Conservation (phyloP, 1,139 yeast species). For the Casaregolazyma suthepensis region DNA sequence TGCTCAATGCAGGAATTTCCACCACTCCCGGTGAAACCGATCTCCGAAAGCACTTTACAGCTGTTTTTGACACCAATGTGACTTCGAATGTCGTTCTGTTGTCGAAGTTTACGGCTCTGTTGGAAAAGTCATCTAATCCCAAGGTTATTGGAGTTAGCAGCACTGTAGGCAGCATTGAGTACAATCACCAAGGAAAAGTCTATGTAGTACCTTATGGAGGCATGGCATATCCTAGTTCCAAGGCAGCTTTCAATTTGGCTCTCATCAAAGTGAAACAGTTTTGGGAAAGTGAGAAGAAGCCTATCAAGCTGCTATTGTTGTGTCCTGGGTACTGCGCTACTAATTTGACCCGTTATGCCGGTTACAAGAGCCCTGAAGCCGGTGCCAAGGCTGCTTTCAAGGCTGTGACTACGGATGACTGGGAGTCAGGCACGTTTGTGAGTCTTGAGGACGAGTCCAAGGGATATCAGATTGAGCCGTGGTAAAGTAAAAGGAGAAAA, state of each 20-base stretch:
- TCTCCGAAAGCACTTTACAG: conserved; percentile 16
- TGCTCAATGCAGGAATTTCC: conserved; percentile 20
- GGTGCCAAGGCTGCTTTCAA: conserved; percentile 7
- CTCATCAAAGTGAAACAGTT: background rate
- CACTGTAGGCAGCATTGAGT: background rate
- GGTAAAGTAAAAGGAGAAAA: background rate
- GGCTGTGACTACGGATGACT: conserved; percentile 5
- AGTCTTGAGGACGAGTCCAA: conserved; percentile 1
- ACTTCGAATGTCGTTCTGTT: background rate
- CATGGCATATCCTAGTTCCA: conserved; percentile 1
- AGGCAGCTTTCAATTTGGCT: conserved; percentile 7
- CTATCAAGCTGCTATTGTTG: background rate
- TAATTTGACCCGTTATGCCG: conserved; percentile 1
- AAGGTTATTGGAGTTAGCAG: conserved; percentile 1
- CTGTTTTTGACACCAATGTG: conserved; percentile 20
- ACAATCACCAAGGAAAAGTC: background rate
- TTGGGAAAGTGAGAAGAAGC: background rate
- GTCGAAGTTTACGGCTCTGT: conserved; percentile 1
- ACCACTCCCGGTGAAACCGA: background rate
- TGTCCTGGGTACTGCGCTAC: conserved; percentile 9
- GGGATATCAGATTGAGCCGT: background rate
- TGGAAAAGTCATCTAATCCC: conserved; percentile 1
- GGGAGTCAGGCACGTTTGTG: background rate
- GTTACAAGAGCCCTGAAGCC: conserved; percentile 2
- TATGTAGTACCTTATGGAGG: background rate